Conservation (phyloP, 2,329 filamentous ascomycete species). For the Paracorniculantispora psalliotae region DNA sequence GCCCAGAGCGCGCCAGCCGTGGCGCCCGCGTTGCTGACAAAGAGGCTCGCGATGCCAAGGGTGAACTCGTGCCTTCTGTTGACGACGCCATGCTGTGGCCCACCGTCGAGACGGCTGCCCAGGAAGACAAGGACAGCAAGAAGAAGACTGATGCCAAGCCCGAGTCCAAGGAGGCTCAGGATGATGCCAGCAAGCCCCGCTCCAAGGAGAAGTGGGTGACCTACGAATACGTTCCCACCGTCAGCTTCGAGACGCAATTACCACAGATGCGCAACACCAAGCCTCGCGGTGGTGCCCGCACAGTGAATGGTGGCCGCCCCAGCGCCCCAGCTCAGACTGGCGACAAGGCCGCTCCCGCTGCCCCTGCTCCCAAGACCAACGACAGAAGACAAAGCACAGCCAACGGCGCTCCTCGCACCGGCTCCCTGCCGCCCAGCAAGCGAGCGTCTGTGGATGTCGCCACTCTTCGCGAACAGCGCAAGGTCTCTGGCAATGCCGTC, state of each 20-base stretch:
- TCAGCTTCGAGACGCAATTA: constrained; percentile 81
- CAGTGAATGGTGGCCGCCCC: constrained; percentile 34
- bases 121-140: constrained; percentile 69
- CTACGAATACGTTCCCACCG: constrained; percentile 76
- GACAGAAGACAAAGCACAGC: constrained; percentile 33
- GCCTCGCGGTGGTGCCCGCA: constrained; percentile 45
- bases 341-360: constrained; percentile 33
- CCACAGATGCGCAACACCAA: constrained; percentile 48
- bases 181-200: constrained; percentile 42
- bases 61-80: constrained; percentile 54
- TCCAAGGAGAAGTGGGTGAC: constrained; percentile 83
- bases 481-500: constrained; percentile 30
- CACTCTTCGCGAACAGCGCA: constrained; percentile 41
- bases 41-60: constrained; percentile 30
- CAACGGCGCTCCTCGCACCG: constrained; percentile 29
- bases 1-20: constrained; percentile 34
- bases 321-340: constrained; percentile 28
- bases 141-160: constrained; percentile 57
- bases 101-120: constrained; percentile 70
- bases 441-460: constrained; percentile 39
- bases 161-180: constrained; percentile 49
- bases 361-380: constrained; percentile 28
- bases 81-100: constrained; percentile 82
- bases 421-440: constrained; percentile 38
- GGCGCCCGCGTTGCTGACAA: constrained; percentile 43